A percentile compares a stretch with the other conserved stretches of the same genome.
phyloP scores from a whole-genome alignment of 306 rosid species.

The Purshia tridentata region DNA sequence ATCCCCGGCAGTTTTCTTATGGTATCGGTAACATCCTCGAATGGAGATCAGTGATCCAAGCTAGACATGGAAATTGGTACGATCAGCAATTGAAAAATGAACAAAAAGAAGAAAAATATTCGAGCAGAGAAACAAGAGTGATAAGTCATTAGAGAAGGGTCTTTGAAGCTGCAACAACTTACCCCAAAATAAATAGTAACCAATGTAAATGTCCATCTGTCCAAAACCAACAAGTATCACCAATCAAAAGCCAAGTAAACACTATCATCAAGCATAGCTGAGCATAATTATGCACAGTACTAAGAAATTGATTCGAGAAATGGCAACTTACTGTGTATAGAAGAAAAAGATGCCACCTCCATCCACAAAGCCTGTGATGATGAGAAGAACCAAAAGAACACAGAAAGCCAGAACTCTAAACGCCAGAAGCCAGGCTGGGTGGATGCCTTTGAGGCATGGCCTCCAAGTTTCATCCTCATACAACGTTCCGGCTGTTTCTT shows the following conservation, averaged over 20 bases:
- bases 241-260: not conserved
- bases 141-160: slow-evolving; percentile 9
- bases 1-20: slow-evolving; percentile 75
- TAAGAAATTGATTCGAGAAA: slow-evolving; percentile 13
- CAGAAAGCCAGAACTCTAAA: slow-evolving; percentile 74
- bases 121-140: not conserved
- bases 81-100: slow-evolving; percentile 14
- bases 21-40: slow-evolving; percentile 74
- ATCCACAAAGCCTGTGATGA: slow-evolving; percentile 52
- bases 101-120: slow-evolving; percentile 7
- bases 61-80: slow-evolving; percentile 37
- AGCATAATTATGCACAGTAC: too few relatives aligned
- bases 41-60: slow-evolving; percentile 84
- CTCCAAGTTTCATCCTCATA: slow-evolving; percentile 94
- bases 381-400: slow-evolving; percentile 74
- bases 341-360: slow-evolving; percentile 77
- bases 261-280: not conserved
- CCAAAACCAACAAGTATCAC: slow-evolving; percentile 24
- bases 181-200: slow-evolving; percentile 95
- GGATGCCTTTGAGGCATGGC: slow-evolving; percentile 83
- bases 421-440: slow-evolving; percentile 85
- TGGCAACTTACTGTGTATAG: slow-evolving; percentile 75
- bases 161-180: slow-evolving; percentile 34
- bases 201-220: slow-evolving; percentile 90
- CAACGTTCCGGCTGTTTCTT: slow-evolving; percentile 46